Evolutionary conservation across 257 asterid genomes (phyloP).

Genomic region (Solanum habrochaites): DNA sequence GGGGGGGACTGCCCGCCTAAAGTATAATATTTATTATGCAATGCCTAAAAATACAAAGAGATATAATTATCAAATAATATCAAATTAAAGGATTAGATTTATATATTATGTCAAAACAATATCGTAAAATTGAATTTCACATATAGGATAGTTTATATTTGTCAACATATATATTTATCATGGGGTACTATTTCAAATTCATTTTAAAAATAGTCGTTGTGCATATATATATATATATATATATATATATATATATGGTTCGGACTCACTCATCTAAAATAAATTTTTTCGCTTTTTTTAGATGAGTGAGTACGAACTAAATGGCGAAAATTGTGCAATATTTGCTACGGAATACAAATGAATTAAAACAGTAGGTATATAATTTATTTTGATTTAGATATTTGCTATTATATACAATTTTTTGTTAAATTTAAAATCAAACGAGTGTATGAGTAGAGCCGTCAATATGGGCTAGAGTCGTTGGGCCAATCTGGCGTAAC

Average conservation of each 20-base stretch:
- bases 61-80: not conserved
- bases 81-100: not conserved
- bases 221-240: not conserved
- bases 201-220: not conserved
- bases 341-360: no score
- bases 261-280: no score
- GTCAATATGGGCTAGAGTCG: no score
- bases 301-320: no score
- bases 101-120: not conserved
- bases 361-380: no score
- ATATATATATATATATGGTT: no score
- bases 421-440: not conserved
- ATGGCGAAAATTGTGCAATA: no score
- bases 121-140: not conserved
- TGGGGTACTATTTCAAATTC: not conserved
- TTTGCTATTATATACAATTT: no score
- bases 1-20: no score
- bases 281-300: no score
- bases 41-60: not conserved
- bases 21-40: not conserved
- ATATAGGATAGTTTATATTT: not conserved
- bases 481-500: no score
- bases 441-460: not conserved
- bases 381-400: no score
- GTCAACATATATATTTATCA: not conserved